Percentiles rank a stretch among this genome's conserved stretches.
These are phyloP conservation scores for Umbellularia californica DNA, from an alignment of 164 flowering plant species.

Conservation along the genomic window DNA sequence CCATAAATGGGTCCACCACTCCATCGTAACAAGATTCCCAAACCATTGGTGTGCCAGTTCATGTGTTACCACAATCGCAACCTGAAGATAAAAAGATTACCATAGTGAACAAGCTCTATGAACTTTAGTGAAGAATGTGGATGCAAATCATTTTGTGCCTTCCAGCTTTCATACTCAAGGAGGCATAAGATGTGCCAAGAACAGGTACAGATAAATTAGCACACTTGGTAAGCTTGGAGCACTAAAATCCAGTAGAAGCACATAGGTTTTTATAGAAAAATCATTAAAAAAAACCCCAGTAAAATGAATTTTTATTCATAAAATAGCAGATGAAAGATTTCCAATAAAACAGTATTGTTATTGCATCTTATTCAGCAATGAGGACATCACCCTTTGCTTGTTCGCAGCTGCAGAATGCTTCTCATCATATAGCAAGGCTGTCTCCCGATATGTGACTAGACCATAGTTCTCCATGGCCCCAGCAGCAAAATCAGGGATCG, in stretches of 20 bases:
- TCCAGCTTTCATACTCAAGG: background rate
- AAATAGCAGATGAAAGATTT: background rate
- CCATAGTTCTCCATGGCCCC: constrained; percentile 99
- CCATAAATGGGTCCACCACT: constrained; percentile 99
- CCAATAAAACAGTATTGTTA: background rate
- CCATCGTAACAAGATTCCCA: constrained; percentile 99
- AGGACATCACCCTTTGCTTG: constrained; percentile 70
- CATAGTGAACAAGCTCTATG: background rate
- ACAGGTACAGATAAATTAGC: background rate
- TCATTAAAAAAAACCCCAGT: too few relatives aligned
- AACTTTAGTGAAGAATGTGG: background rate
- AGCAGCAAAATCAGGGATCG: constrained; percentile 97
- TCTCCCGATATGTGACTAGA: constrained; percentile 88
- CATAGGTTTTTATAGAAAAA: background rate
- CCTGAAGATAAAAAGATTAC: constrained; percentile 35
- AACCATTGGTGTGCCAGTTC: constrained; percentile 99
- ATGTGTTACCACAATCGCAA: constrained; percentile 90
- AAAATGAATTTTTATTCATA: background rate
- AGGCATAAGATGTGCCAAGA: background rate
- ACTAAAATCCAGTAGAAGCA: background rate
- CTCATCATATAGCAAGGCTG: constrained; percentile 89
- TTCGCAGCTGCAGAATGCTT: constrained; percentile 87
- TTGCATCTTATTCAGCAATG: background rate
- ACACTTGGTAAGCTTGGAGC: background rate
- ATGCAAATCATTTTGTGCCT: background rate